Evolutionary conservation across 495 filamentous ascomycete genomes (phyloP).

Genomic region (Podospora appendiculata): DNA sequence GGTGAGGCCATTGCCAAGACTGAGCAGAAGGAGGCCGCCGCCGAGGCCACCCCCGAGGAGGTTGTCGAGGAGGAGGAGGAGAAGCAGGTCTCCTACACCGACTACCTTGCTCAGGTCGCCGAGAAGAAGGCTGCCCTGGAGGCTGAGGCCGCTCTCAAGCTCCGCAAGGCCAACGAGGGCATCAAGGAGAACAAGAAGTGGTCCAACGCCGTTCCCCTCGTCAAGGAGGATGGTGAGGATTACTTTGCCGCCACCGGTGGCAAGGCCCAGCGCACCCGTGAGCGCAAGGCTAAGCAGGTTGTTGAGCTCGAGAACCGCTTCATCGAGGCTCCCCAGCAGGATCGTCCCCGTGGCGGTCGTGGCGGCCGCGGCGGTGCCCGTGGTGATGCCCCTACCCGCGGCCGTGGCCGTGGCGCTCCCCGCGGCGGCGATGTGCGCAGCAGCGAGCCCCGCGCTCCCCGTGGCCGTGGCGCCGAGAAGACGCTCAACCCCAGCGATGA

Average conservation of each 20-base stretch:
- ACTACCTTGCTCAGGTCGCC: conserved; percentile 82
- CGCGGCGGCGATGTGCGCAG: conserved; percentile 35
- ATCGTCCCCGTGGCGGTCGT: conserved; percentile 44
- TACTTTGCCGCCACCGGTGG: conserved; percentile 69
- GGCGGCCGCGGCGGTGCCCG: conserved; percentile 44
- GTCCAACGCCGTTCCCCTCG: conserved; percentile 72
- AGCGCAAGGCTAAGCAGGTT: conserved; percentile 79
- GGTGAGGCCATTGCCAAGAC: conserved; percentile 77
- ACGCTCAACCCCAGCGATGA: conserved; percentile 57
- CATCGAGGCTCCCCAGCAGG: conserved; percentile 51
- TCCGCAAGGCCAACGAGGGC: conserved; percentile 88
- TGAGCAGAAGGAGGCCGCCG: conserved; percentile 56
- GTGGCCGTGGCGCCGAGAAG: conserved; percentile 33
- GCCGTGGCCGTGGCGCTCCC: conserved; percentile 34
- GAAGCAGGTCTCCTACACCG: conserved; percentile 77
- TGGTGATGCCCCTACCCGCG: conserved; percentile 40
- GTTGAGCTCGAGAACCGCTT: conserved; percentile 80
- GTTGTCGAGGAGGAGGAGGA: conserved; percentile 54
- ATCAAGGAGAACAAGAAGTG: conserved; percentile 81
- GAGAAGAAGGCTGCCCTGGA: conserved; percentile 74
- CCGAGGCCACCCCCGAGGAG: conserved; percentile 26
- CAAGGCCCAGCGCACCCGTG: conserved; percentile 57
- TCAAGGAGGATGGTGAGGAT: conserved; percentile 62
- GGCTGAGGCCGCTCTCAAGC: conserved; percentile 44
- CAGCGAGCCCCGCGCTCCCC: conserved; percentile 31